Evolutionary conservation across 1,284 basidiomycete genomes (phyloP), one percentile per base, ranked within the genome.

Genomic region (Ustilago bromivora): DNA sequence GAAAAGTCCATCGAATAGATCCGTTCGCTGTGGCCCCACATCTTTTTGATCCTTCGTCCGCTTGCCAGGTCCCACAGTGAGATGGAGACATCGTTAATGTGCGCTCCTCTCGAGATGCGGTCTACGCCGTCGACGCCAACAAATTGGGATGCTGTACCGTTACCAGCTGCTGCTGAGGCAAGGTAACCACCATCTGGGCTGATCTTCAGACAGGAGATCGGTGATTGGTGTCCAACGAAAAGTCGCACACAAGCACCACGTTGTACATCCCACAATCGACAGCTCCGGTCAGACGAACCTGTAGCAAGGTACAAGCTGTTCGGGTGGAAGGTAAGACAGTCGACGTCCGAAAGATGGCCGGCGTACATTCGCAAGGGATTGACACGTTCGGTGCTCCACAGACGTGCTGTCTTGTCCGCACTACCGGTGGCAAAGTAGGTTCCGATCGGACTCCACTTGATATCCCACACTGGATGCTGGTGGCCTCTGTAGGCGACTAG

Each of bases 381-480:
- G 17, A 92, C 91, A 61, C 95, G 89, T 85, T 99, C 97, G 3
- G 96, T 96, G 36, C 93, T 94, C 97, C 97, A 99, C 51, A 99
- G 89, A 78, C 96, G 90, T 0, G 97, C 97, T 2, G 97, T 98
- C 72, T 94, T 89, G 87, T 99, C 97, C 57, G 96, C 89, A 84
- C 94, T 96, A 6, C 91, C 95, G 12, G 94, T 96, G 0, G 96
- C 96, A 87, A 99, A 99, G 88, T 99, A 98, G n/a, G 96, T 92
- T 6, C 97, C 96, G 88, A 94, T 91, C 8, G 96, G 96, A 77
- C 94, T 95, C 97, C 97, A 99, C 85, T 98, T 92, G 10, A 97
- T 94, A 81, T 98, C 96, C 97, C 97, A 99, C 0, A 99, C 92
- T 0, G 97, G 96, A 86, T 97, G 96, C 85, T 96, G 92, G 84